phyloP scores from a whole-genome alignment of 2,329 filamentous ascomycete genomes.

The Hymenoscyphus occultus region DNA sequence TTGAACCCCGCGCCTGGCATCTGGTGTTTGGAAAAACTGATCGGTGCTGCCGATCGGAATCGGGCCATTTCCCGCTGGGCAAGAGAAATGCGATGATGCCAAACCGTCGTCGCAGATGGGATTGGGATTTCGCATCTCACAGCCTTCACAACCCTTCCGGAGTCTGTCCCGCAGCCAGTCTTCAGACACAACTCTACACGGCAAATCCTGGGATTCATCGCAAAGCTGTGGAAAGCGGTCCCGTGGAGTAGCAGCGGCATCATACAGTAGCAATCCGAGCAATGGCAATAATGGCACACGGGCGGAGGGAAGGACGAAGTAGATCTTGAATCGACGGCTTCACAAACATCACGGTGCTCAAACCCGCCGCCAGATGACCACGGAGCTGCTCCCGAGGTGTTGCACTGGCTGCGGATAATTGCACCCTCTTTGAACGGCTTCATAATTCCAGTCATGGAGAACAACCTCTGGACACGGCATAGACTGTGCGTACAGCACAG shows the following conservation, averaged over 20 bases:
- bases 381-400: neutral
- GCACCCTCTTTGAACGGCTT: neutral
- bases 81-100: neutral
- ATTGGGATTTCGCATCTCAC: conserved; percentile 3
- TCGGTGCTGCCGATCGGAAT: conserved; percentile 1
- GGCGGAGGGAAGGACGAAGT: neutral
- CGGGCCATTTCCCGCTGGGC: neutral
- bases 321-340: neutral
- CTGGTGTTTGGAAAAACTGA: neutral
- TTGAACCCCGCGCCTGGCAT: conserved; percentile 3
- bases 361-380: neutral
- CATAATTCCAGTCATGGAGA: neutral
- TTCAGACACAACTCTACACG: neutral
- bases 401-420: conserved; percentile 1
- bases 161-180: neutral
- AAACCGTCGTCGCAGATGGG: neutral
- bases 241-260: neutral
- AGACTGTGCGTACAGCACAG: too few relatives aligned
- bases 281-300: neutral
- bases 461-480: neutral
- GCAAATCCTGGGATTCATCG: neutral
- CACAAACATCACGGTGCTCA: neutral
- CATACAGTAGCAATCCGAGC: neutral
- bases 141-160: neutral
- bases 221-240: neutral